Base-by-base conservation (phyloP, 2,329 filamentous ascomycete species). In the Penicillium carneum region DNA sequence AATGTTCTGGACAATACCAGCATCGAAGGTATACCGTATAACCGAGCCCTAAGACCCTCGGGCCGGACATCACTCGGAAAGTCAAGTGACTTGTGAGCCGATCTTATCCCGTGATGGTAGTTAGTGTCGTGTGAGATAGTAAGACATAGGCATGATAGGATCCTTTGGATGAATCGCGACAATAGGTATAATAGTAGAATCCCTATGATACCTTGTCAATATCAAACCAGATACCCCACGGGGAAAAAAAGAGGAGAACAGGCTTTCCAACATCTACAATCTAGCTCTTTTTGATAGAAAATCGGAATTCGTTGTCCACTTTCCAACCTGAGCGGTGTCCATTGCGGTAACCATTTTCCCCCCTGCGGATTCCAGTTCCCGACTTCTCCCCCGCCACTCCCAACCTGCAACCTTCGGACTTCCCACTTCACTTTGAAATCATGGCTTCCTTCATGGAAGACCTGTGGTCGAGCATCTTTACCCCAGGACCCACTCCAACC, bases 391-490 rank as follows among this genome's bases (percentile, higher is more conserved):
- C 60, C 64, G 4, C 23, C 6, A 8, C 16, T 23, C 57, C 55
- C 60, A 47, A n/a, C 51, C 41, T 41, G 62, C 62, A 61, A 63
- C 41, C 53, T 53, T 60, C 65, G 50, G 46, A 63, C 63, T 62
- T 63, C 57, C n/a, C 47, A 58, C 51, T 48, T 56, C 45, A 50
- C 29, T 34, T 18, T 39, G 8, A 20, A 48, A 69, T 65, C 31
- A 82, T 82, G 80, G 75, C 76, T 42, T 79, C 76, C 69, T 89
- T 89, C 78, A 72, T 96, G 64, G 84, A 87, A 73, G 87, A 93
- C 69, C 89, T 97, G 63, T 96, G 92, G 90, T 86, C 90, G 75
- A 96, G 92, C 74, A 88, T 98, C 83, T 97, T 98, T 84, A 95
- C 90, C 5, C 91, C 94, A 0, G 95, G 95, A 59, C 87, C 94